Evolutionary conservation across 495 filamentous ascomycete genomes (phyloP).

Genomic region (Neurospora intermedia): DNA sequence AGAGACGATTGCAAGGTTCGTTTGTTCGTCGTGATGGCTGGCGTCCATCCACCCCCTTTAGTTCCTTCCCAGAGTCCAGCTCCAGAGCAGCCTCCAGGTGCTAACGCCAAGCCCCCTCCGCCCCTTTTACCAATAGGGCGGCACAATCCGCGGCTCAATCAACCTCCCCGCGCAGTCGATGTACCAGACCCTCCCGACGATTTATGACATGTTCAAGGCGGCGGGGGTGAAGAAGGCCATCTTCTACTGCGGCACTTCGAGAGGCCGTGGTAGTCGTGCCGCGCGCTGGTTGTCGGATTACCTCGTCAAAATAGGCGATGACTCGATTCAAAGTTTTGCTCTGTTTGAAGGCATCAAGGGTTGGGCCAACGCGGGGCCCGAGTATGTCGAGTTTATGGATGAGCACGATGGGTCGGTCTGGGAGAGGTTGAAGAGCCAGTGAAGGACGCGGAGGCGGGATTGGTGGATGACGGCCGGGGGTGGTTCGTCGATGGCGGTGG

Average conservation of each 20-base stretch:
- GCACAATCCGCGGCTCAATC: constrained; percentile 55
- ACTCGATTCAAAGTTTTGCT: constrained; percentile 39
- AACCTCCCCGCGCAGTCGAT: constrained; percentile 64
- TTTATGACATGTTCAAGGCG: constrained; percentile 44
- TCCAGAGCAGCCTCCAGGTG: not conserved
- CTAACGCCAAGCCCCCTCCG: not conserved
- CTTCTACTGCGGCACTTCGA: constrained; percentile 65
- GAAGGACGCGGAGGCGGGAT: not conserved
- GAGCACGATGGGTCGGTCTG: constrained; percentile 46
- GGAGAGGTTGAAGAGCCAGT: constrained; percentile 10
- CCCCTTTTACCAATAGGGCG: constrained; percentile 32
- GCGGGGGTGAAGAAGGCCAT: constrained; percentile 43
- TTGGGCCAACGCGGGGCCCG: constrained; percentile 47
- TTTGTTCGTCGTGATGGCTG: not conserved
- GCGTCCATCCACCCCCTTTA: not conserved
- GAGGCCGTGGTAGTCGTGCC: constrained; percentile 49
- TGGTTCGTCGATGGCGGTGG: not conserved
- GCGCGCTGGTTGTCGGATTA: constrained; percentile 59
- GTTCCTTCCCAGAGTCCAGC: not conserved
- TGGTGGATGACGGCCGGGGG: not conserved
- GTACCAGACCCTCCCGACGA: constrained; percentile 42
- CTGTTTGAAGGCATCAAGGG: constrained; percentile 53
- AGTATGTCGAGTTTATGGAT: constrained; percentile 46
- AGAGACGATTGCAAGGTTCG: constrained; percentile 50
- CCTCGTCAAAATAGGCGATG: constrained; percentile 35